Evolutionary conservation across 1,139 yeast species (phyloP), one percentile per base, ranked within the genome.

Genomic region (Hyphopichia fennica): DNA sequence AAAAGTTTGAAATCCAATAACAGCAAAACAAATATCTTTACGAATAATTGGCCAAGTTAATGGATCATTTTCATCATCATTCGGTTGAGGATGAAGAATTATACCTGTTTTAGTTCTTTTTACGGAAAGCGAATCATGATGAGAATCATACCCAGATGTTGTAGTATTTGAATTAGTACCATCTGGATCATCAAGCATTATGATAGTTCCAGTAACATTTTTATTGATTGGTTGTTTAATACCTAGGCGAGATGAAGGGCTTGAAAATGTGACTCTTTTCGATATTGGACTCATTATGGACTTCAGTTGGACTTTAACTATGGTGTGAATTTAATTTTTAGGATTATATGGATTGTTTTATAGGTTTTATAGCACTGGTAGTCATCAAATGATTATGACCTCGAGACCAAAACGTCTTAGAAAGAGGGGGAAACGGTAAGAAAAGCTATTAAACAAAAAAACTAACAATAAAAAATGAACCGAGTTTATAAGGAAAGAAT

Each of bases 41-140:
- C 77, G 67, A 81, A 82, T 78, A 6, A 73, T 54, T 1, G 85
- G 84, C 89, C 88, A 83, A 55, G 85, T 85, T 38, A 85, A 65
- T 0, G 93, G 93, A 54, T 85, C 93, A 56, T 86, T 84, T 14
- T 87, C 84, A 35, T 84, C 76, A 50, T 84, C 84, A 22, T 84
- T 83, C 4, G 93, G 93, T 58, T 86, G 91, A 1, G 93, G 93
- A 43, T 78, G 72, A 38, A 85, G 64, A 27, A 86, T 76, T 30
- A 85, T 70, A 1, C 88, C 88, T 4, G 55, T 55, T 4, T 63
- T 62, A 8, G 82, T 75, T 44, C 71, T 69, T 50, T 77, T 77
- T 38, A 76, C 45, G 1, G 61, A 44, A 31, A 45, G 41, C 17
- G 58, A 47, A 22, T 52, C 48, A 31, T n/a, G 28, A 19, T 43